Evolutionary conservation across 352 stramenopile species (phyloP).

Genomic region (Pilasporangium apinafurcum): DNA sequence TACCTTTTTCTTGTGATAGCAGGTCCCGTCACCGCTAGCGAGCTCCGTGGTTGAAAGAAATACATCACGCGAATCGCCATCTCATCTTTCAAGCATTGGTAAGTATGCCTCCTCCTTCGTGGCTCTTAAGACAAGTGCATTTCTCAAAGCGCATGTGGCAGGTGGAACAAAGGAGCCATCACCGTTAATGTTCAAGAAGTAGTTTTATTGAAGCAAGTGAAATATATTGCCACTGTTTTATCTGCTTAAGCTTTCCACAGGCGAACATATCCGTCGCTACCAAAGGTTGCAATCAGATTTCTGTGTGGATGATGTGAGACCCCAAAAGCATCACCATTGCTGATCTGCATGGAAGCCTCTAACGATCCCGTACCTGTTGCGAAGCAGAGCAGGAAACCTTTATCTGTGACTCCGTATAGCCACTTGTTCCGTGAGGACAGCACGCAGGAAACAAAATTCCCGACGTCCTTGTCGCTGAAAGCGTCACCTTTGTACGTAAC

Average conservation of each 20-base stretch:
- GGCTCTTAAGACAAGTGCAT: not conserved
- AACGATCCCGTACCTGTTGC: conserved; percentile 38
- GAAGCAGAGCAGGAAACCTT: conserved; percentile 78
- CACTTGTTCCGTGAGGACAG: conserved; percentile 79
- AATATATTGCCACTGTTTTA: not conserved
- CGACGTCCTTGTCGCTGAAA: conserved; percentile 49
- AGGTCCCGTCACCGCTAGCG: no score
- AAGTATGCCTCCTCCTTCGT: no score
- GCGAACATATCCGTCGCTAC: conserved; percentile 76
- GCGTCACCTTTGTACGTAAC: conserved; percentile 61
- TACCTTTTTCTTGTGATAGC: no score
- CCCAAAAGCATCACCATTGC: conserved; percentile 71
- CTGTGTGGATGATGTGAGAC: conserved; percentile 83
- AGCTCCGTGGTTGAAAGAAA: no score
- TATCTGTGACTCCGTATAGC: conserved; percentile 85
- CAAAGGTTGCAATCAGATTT: conserved; percentile 87
- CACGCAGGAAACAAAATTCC: conserved; percentile 85
- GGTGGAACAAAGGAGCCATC: conserved; percentile 6
- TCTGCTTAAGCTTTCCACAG: conserved; percentile 68
- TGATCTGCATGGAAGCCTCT: conserved; percentile 78
- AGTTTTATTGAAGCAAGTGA: conserved; percentile 4
- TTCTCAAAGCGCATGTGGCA: not conserved
- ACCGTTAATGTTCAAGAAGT: conserved; percentile 11
- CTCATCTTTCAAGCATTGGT: no score
- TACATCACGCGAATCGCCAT: no score